A percentile compares a stretch with the other conserved stretches of the same genome.
Evolutionary conservation across 169 alveolate species (phyloP).

Genomic region (Eimeria acervulina): DNA sequence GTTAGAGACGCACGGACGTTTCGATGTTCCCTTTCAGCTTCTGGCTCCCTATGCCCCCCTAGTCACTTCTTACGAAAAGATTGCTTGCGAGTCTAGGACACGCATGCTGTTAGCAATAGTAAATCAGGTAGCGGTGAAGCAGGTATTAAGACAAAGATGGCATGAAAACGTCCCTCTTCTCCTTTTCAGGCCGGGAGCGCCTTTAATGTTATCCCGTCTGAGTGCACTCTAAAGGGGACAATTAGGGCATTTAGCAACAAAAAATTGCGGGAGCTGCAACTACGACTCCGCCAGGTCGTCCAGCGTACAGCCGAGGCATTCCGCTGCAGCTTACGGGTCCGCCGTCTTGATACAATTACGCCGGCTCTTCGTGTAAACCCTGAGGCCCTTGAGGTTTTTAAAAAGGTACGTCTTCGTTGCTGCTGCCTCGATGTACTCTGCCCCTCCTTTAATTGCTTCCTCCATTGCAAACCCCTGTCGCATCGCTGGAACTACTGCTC

Average conservation of each 20-base stretch:
- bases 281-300: conserved; percentile 72
- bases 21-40: neutral
- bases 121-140: neutral
- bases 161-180: too few species aligned
- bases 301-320: conserved; percentile 65
- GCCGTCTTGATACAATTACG: conserved; percentile 33
- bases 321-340: conserved; percentile 59
- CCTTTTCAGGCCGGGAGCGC: conserved; percentile 80
- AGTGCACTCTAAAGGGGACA: conserved; percentile 71
- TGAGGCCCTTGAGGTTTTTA: conserved; percentile 18
- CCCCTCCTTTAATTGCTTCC: neutral
- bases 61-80: neutral
- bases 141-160: neutral
- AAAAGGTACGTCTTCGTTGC: conserved; percentile 21
- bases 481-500: neutral
- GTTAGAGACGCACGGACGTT: neutral
- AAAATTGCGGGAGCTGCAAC: conserved; percentile 42
- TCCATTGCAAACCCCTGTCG: neutral
- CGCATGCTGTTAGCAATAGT: neutral
- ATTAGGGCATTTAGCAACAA: conserved; percentile 50
- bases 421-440: neutral
- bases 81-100: neutral
- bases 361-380: conserved; percentile 69
- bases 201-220: conserved; percentile 79
- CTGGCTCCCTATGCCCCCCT: neutral